phyloP scores from a whole-genome alignment of 495 filamentous ascomycete species.

The Penicillium bovifimosum region DNA sequence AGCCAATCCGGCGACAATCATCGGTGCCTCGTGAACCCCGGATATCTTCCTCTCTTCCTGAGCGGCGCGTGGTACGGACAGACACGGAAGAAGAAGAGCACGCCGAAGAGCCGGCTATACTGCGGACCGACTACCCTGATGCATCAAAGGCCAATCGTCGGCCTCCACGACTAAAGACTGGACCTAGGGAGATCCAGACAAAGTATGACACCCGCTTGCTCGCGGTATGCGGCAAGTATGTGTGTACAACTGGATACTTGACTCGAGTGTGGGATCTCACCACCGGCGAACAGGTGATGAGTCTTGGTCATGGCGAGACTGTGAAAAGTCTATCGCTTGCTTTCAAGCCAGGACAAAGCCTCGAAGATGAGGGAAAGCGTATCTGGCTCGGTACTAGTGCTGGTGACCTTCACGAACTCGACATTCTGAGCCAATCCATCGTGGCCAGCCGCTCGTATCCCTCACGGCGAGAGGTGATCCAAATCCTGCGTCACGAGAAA shows the following conservation, averaged over 20 bases:
- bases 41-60: conserved; percentile 13
- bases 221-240: conserved; percentile 80
- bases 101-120: conserved; percentile 27
- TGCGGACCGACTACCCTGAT: conserved; percentile 68
- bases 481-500: conserved; percentile 78
- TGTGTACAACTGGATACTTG: conserved; percentile 77
- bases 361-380: conserved; percentile 72
- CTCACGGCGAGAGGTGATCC: conserved; percentile 74
- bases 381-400: conserved; percentile 88
- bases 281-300: conserved; percentile 76
- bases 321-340: conserved; percentile 71
- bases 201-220: conserved; percentile 78
- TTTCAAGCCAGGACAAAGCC: conserved; percentile 72
- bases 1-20: conserved; percentile 24
- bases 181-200: conserved; percentile 69
- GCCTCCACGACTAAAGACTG: conserved; percentile 65
- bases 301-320: conserved; percentile 69
- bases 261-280: conserved; percentile 83
- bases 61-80: conserved; percentile 21
- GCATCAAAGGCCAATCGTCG: conserved; percentile 78
- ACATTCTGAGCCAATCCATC: conserved; percentile 65
- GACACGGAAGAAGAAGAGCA: conserved; percentile 31
- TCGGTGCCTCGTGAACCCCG: conserved; percentile 30
- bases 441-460: conserved; percentile 65
- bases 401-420: conserved; percentile 84